Percentiles rank a stretch among this genome's conserved stretches.
phyloP scores from a whole-genome alignment of 2,329 filamentous ascomycete genomes.

The Penicillium griseofulvum region DNA sequence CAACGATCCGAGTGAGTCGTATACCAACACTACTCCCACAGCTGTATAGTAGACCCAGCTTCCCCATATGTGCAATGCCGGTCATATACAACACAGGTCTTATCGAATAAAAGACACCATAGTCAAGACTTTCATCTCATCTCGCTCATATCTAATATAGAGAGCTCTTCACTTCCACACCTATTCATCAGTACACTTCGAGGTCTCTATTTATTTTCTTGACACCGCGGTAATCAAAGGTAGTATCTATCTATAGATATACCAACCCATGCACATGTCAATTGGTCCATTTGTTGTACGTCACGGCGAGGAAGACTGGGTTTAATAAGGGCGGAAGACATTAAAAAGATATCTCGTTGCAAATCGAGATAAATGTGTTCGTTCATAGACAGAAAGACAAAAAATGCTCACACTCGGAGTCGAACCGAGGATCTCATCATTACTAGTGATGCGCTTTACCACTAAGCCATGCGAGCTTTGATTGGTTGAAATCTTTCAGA shows the following conservation, averaged over 20 bases:
- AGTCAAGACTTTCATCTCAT: too few species aligned
- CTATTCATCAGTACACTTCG: neutral
- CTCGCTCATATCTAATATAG: neutral
- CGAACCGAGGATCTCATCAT: too few species aligned
- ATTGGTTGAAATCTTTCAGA: too few species aligned
- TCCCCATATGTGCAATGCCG: too few species aligned
- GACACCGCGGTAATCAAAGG: neutral
- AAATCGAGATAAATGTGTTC: neutral
- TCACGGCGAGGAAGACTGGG: neutral
- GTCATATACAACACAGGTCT: too few species aligned
- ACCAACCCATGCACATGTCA: neutral
- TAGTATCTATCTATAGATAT: neutral
- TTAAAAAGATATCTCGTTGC: neutral
- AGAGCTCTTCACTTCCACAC: too few species aligned
- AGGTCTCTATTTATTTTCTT: neutral
- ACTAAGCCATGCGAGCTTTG: too few species aligned
- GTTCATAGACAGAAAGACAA: too few species aligned
- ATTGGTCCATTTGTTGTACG: neutral
- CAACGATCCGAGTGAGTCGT: neutral
- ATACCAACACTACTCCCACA: neutral
- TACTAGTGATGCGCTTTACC: too few species aligned
- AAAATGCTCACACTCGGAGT: too few species aligned
- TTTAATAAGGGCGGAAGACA: neutral
- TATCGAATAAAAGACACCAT: too few species aligned
- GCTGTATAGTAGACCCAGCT: too few species aligned